Percentiles rank a stretch among this genome's conserved stretches.
phyloP scores from a whole-genome alignment of 371 early-diverging fungal species.

The Cladochytrium tenue region DNA sequence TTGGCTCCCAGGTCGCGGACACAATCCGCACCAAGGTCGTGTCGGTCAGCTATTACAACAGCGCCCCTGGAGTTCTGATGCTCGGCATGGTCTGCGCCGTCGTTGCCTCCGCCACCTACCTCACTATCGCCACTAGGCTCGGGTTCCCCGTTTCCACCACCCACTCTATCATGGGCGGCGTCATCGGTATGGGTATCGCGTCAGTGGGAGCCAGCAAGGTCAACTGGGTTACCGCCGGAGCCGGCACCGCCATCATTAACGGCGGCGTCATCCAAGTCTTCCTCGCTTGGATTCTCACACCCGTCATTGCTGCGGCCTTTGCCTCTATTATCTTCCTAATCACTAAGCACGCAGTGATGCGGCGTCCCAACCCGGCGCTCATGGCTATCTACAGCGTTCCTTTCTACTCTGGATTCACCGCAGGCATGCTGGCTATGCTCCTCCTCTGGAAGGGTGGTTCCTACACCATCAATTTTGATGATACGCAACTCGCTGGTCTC shows the following conservation, averaged over 20 bases:
- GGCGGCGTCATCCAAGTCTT: constrained; percentile 52
- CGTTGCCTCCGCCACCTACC: constrained; percentile 76
- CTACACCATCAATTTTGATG: constrained; percentile 48
- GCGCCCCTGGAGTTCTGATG: constrained; percentile 75
- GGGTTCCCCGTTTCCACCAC: constrained; percentile 65
- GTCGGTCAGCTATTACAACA: constrained; percentile 46
- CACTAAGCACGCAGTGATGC: constrained; percentile 14
- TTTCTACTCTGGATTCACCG: constrained; percentile 76
- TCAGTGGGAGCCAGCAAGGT: constrained; percentile 69
- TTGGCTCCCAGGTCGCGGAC: constrained; percentile 73
- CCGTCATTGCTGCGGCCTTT: constrained; percentile 69
- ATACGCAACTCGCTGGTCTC: constrained; percentile 8
- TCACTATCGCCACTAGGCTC: constrained; percentile 61
- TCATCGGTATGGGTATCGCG: constrained; percentile 77
- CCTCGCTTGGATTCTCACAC: constrained; percentile 77
- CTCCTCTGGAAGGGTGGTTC: constrained; percentile 70
- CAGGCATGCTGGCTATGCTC: constrained; percentile 70
- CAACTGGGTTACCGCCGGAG: constrained; percentile 70
- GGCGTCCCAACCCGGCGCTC: constrained; percentile 60
- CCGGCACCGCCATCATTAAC: constrained; percentile 48
- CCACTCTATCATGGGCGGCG: constrained; percentile 80
- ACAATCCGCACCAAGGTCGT: constrained; percentile 79
- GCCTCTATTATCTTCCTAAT: constrained; percentile 65
- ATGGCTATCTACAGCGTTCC: constrained; percentile 77
- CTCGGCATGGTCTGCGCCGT: constrained; percentile 81